Evolutionary conservation across 208 protist genomes (phyloP), one percentile per base, ranked within the genome.

Genomic region (Leishmania braziliensis): DNA sequence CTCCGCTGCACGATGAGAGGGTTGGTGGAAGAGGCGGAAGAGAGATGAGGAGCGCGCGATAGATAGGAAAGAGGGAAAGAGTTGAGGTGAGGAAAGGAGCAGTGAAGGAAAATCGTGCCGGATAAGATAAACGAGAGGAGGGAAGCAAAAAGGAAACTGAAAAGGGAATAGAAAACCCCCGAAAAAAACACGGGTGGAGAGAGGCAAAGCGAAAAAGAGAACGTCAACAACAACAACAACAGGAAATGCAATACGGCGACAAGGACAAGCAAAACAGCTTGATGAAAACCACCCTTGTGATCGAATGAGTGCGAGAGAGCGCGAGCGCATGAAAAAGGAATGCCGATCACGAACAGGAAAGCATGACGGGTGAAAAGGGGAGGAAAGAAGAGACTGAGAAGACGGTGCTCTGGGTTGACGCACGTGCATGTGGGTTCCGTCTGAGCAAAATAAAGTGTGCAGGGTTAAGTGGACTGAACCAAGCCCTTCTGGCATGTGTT

Each of bases 121-220:
- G 39, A 43, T 43, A 43, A 43, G 39, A 43, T 43, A 43, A 43
- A 43, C 39, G n/a, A 10, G n/a, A 29, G 56, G 62, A 10, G 29
- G 12, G 29, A 66, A 39, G 62, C 12, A 51, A 29, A 43, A 72
- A 16, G 36, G n/a, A 29, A 69, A 16, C 23, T 14, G 56, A 62
- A 62, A 23, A 62, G 18, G 56, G 56, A 23, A 23, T 62, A 62
- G 56, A 62, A 76, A 8, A 39, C 10, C 14, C 12, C 16, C 29
- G 10, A 6, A 10, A 62, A 62, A 62, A 58, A 72, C 26, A 69
- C 73, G 72, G 48, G 71, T 46, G 23, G 77, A 43, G n/a, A 85
- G 77, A 54, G 50, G 60, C 36, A 84, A 68, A 81, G 26, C 20
- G 10, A 78, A 50, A 53, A 39, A 62, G 8, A 51, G 48, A 77